A percentile compares a stretch with the other conserved stretches of the same genome.
Evolutionary conservation across 2,329 filamentous ascomycete genomes (phyloP).

Genomic region (Bipolaris bicolor): DNA sequence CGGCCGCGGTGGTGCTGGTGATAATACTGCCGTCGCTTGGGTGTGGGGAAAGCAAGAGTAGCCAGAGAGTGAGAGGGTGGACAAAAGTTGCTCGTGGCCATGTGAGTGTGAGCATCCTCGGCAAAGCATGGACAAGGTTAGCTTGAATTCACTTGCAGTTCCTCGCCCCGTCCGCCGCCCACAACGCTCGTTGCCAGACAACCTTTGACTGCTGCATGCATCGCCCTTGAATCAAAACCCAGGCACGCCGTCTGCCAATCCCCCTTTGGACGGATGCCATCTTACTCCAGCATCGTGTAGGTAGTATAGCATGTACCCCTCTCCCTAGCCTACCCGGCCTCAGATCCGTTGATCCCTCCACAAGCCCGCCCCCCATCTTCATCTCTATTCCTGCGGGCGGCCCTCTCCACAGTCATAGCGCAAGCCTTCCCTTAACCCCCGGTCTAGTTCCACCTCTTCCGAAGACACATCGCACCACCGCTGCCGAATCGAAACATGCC

Average conservation of each 20-base stretch:
- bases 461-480: constrained; percentile 34
- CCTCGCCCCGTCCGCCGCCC: constrained; percentile 8
- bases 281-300: no score
- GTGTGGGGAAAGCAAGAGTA: constrained; percentile 2
- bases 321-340: constrained; percentile 24
- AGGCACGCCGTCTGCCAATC: constrained; percentile 14
- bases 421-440: constrained; percentile 34
- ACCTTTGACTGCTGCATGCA: constrained; percentile 1
- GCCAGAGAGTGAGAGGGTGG: not conserved
- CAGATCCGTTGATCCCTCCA: constrained; percentile 33
- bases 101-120: constrained; percentile 11
- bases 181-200: constrained; percentile 20
- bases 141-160: constrained; percentile 11
- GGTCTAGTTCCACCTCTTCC: constrained; percentile 29
- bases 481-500: constrained; percentile 42
- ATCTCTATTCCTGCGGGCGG: constrained; percentile 34
- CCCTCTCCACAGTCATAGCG: constrained; percentile 39
- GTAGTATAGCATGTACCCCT: constrained; percentile 26
- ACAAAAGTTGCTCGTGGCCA: not conserved
- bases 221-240: constrained; percentile 14
- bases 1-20: not conserved
- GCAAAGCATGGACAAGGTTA: constrained; percentile 13
- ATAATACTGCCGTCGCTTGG: not conserved
- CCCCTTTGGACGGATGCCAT: constrained; percentile 12
- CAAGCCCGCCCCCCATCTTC: constrained; percentile 32